phyloP scores from a whole-genome alignment of 441 rosid species.

The Adansonia gregorii region DNA sequence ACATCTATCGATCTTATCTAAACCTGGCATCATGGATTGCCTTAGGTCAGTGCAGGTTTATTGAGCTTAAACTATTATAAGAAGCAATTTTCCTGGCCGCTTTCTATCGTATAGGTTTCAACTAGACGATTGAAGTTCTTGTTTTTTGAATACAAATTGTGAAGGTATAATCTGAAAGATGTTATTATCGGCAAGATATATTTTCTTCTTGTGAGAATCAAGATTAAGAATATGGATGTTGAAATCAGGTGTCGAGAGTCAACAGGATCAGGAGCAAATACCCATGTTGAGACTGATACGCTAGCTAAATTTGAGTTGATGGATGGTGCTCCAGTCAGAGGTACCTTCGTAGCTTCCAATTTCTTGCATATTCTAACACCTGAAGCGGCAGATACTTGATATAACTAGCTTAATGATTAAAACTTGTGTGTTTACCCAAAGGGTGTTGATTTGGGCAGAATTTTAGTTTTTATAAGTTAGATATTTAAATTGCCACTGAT shows the following conservation, averaged over 20 bases:
- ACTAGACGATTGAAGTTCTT: constrained; percentile 6
- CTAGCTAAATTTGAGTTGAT: constrained; percentile 94
- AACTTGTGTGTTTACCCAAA: no score
- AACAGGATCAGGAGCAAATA: constrained; percentile 90
- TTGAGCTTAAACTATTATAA: neutral
- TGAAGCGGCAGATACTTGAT: neutral
- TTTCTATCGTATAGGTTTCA: neutral
- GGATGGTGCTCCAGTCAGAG: constrained; percentile 99
- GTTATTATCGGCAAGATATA: constrained; percentile 92
- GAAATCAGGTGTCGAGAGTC: constrained; percentile 98
- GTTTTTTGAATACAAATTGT: constrained; percentile 31
- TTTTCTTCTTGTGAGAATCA: constrained; percentile 89
- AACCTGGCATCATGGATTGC: neutral
- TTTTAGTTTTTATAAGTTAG: neutral
- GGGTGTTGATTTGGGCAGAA: neutral
- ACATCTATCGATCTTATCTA: neutral
- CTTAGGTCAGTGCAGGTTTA: neutral
- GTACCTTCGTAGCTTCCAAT: constrained; percentile 37
- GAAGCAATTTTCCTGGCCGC: neutral
- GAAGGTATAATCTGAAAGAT: constrained; percentile 94
- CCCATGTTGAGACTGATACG: constrained; percentile 95
- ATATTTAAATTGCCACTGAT: neutral
- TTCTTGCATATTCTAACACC: constrained; percentile 8
- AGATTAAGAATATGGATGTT: constrained; percentile 94
- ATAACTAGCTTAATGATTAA: neutral